phyloP scores from a whole-genome alignment of 768 basidiomycete genomes.

The Kwoniella botswanensis region DNA sequence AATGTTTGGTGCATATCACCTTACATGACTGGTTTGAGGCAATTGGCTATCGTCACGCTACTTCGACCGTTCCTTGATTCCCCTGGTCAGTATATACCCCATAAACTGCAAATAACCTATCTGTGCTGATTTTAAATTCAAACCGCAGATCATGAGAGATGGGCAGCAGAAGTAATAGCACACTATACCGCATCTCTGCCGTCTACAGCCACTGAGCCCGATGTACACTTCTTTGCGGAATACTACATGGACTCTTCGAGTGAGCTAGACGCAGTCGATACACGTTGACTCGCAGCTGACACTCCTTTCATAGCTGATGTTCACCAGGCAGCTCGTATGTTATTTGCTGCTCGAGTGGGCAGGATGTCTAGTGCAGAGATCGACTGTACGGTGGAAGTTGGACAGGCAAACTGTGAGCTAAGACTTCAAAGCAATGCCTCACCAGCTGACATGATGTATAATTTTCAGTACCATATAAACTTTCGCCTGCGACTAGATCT shows the following conservation, averaged over 20 bases:
- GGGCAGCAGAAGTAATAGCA: conserved; percentile 73
- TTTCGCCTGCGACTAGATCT: conserved; percentile 70
- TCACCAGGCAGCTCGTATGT: conserved; percentile 72
- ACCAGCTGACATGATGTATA: background rate
- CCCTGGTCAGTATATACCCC: conserved; percentile 63
- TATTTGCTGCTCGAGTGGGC: conserved; percentile 78
- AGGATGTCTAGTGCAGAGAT: conserved; percentile 73
- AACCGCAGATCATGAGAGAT: conserved; percentile 73
- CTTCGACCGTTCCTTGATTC: conserved; percentile 75
- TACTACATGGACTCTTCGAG: conserved; percentile 78
- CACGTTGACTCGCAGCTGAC: background rate
- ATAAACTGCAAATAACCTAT: background rate
- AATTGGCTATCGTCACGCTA: conserved; percentile 69
- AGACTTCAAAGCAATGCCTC: background rate
- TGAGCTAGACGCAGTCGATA: conserved; percentile 57
- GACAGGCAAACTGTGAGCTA: conserved; percentile 38
- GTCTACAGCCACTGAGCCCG: conserved; percentile 68
- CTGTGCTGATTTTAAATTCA: too few species aligned
- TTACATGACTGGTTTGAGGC: conserved; percentile 71
- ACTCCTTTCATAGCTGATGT: conserved; percentile 66
- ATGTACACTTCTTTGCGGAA: conserved; percentile 72
- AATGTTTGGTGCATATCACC: conserved; percentile 77
- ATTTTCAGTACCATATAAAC: conserved; percentile 50
- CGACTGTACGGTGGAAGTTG: conserved; percentile 63
- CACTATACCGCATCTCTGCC: conserved; percentile 80